phyloP scores from a whole-genome alignment of 306 rosid genomes.

The Oemleria cerasiformis region DNA sequence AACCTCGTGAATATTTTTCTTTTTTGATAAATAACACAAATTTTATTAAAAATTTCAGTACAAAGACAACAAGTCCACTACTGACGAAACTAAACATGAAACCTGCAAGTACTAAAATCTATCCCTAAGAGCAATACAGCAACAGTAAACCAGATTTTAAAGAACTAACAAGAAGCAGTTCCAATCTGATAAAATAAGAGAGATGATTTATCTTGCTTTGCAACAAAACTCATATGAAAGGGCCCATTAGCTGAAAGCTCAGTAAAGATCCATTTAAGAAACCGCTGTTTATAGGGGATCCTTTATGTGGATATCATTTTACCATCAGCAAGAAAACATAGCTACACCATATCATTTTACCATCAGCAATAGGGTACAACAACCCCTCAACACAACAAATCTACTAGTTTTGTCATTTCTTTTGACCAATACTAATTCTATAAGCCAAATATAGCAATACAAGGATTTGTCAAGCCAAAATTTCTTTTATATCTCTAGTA shows the following conservation, averaged over 20 bases:
- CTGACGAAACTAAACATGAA: not conserved
- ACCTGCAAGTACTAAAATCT: not conserved
- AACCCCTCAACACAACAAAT: not conserved
- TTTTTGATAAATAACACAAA: not conserved
- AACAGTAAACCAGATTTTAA: not conserved
- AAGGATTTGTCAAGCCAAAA: not conserved
- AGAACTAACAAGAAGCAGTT: not conserved
- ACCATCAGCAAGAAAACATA: not conserved
- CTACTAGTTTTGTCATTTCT: not conserved
- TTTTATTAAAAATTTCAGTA: not conserved
- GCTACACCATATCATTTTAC: not conserved
- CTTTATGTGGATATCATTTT: conserved; percentile 1
- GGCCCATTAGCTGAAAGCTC: not conserved
- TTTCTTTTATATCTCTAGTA: not conserved
- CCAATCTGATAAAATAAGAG: not conserved
- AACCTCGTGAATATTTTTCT: not conserved
- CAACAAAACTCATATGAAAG: not conserved
- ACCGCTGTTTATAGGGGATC: not conserved
- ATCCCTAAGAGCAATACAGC: not conserved
- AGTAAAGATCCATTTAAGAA: not conserved
- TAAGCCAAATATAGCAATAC: not conserved
- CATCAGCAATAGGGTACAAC: not conserved
- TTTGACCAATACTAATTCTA: not conserved
- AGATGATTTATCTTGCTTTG: not conserved
- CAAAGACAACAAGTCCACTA: not conserved